Base-by-base conservation (phyloP, 257 asterid species). In the Echium plantagineum region DNA sequence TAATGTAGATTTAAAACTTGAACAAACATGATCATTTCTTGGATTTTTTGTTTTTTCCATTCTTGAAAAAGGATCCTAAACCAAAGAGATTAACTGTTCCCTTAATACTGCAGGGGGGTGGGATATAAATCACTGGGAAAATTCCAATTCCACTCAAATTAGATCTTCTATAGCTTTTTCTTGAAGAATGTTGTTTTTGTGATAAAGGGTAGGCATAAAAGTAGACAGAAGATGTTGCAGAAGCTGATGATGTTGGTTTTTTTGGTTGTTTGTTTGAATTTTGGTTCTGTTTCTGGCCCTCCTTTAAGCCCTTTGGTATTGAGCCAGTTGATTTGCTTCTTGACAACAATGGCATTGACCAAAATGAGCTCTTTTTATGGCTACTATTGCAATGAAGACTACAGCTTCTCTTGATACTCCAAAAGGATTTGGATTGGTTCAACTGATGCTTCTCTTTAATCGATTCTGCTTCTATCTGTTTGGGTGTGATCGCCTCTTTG, bases 241-340 rank as follows among this genome's bases (percentile, higher is more conserved):
- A 38, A 0, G 57, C 21, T n/a, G 26, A 7, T 30, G 71, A 42
- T 15, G n/a, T 22, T 6, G 52, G 28, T 63, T 47, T 67, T 58
- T 58, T 75, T n/a, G 58, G 72, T 55, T 48, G 64, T 52, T 62
- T 66, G 26, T 53, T 21, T 51, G 58, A 35, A 22, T 24, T 47
- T 16, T 32, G 17, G 52, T 62, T 69, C 48, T 64, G 77, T 64
- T 72, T 76, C 32, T 68, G 72, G 47, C 20, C 49, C 63, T 75
- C 73, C 73, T 24, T 63, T 18, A 15, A 30, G 0, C 22, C 35
- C 58, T 69, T 75, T 15, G 67, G 68, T 5, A 69, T 74, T 30
- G 81, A 78, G 15, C 84, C 84, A 28, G 84, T 78, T 21, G 84
- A 78, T 31, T 78, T 72, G 64, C 84, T 75, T 9, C 84, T 67